Conservation (phyloP, 495 filamentous ascomycete species). For the Tuber calosporum region DNA sequence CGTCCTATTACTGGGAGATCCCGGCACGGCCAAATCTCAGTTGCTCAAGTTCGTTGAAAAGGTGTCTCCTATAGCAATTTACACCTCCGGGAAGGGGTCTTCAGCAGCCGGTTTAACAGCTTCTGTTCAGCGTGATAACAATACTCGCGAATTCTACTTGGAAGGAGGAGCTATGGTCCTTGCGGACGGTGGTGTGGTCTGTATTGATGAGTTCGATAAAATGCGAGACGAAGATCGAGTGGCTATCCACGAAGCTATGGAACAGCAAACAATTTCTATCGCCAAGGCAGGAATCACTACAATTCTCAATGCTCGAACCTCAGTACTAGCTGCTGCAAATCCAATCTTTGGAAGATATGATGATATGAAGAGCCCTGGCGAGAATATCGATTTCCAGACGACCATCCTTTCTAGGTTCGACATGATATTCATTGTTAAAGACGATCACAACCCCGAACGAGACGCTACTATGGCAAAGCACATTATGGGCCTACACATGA, state of each 20-base stretch:
- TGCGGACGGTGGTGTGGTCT: constrained; percentile 94
- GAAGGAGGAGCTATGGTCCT: constrained; percentile 99
- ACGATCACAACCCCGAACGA: constrained; percentile 80
- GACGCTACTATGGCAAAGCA: constrained; percentile 93
- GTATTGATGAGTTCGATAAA: constrained; percentile 99
- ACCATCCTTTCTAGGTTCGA: constrained; percentile 98
- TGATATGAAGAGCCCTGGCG: constrained; percentile 92
- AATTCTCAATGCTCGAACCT: constrained; percentile 92
- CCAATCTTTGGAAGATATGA: constrained; percentile 97
- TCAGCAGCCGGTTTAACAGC: constrained; percentile 97
- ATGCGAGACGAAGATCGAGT: constrained; percentile 99
- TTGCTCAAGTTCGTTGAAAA: constrained; percentile 97
- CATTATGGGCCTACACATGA: constrained; percentile 98
- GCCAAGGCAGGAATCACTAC: constrained; percentile 99
- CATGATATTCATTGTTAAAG: constrained; percentile 99
- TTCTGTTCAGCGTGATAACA: constrained; percentile 87
- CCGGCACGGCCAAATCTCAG: constrained; percentile 97
- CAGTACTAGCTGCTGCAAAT: constrained; percentile 92
- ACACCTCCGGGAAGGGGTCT: constrained; percentile 97
- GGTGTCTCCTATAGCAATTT: constrained; percentile 93
- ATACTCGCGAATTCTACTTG: constrained; percentile 92
- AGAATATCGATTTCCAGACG: constrained; percentile 99
- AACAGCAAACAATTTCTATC: constrained; percentile 99
- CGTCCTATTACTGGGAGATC: constrained; percentile 92
- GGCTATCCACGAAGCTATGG: constrained; percentile 99